These are phyloP conservation scores for Xylaria sp. DNA, from an alignment of 2,329 filamentous ascomycete species.

Conservation along the genomic window DNA sequence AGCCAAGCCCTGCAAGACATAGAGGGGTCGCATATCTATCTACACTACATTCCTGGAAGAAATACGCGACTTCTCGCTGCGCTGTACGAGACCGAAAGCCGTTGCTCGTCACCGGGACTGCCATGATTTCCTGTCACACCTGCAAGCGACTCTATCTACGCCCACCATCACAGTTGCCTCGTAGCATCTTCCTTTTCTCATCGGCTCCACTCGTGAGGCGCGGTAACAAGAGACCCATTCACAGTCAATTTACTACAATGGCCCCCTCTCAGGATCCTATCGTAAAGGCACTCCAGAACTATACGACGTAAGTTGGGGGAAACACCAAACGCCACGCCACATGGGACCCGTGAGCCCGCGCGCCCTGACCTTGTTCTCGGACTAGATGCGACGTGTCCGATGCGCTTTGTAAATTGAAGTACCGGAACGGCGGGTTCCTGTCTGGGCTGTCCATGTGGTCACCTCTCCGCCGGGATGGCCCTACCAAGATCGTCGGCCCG, in stretches of 20 bases:
- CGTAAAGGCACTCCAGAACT: constrained; percentile 41
- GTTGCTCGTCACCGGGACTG: background rate
- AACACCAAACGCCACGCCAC: background rate
- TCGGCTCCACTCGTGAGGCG: background rate
- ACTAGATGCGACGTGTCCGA: constrained; percentile 56
- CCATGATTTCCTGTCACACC: background rate
- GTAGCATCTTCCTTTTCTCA: background rate
- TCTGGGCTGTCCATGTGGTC: constrained; percentile 61
- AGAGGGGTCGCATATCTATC: background rate
- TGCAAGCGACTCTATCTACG: background rate
- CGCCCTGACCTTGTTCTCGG: background rate
- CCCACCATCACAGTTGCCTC: background rate
- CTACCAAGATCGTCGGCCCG: constrained; percentile 59
- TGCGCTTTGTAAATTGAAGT: constrained; percentile 56
- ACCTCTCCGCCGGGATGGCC: constrained; percentile 54
- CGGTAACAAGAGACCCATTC: background rate
- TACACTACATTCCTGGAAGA: background rate
- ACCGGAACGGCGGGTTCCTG: constrained; percentile 58
- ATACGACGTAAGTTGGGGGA: constrained; percentile 41
- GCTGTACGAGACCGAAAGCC: background rate
- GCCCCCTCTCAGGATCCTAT: constrained; percentile 37
- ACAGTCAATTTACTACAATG: constrained; percentile 28
- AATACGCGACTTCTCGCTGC: background rate
- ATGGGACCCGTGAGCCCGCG: background rate
- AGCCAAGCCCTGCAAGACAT: no score